A percentile compares a stretch with the other conserved stretches of the same genome.
Conservation (phyloP, 257 asterid species). For the Euphrasia confusa region DNA sequence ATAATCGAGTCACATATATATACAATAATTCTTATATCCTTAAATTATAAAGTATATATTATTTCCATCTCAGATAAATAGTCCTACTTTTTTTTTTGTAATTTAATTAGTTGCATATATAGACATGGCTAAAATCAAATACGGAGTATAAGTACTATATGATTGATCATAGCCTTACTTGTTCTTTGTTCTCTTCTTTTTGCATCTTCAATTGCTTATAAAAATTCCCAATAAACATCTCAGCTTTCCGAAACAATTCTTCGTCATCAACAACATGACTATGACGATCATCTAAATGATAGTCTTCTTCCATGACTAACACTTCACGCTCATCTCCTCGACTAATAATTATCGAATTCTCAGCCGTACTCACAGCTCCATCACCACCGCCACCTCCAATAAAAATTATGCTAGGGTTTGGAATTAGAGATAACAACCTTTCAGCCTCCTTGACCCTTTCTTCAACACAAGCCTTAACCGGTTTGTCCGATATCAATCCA, state of each 20-base stretch:
- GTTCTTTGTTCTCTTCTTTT: conserved; percentile 47
- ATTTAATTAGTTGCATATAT: too few relatives aligned
- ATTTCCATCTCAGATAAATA: too few relatives aligned
- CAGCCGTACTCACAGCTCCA: neutral
- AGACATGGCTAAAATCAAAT: too few relatives aligned
- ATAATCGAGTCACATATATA: too few relatives aligned
- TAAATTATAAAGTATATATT: too few relatives aligned
- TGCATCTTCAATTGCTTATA: conserved; percentile 54
- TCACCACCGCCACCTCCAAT: conserved; percentile 32
- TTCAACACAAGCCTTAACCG: neutral
- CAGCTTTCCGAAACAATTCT: conserved; percentile 47
- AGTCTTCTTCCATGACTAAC: neutral
- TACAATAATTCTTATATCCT: too few relatives aligned
- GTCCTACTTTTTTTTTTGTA: too few relatives aligned
- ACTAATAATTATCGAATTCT: neutral
- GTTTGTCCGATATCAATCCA: neutral
- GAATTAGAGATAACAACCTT: too few relatives aligned
- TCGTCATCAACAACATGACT: conserved; percentile 25
- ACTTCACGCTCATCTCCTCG: neutral
- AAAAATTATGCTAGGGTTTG: conserved; percentile 34
- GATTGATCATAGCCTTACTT: conserved; percentile 22
- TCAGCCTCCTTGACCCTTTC: neutral
- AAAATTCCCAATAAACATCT: conserved; percentile 52
- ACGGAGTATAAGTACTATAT: neutral
- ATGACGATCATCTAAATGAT: neutral